phyloP scores from a whole-genome alignment of 1,284 basidiomycete genomes.

The Paramarasmius palmivorus region DNA sequence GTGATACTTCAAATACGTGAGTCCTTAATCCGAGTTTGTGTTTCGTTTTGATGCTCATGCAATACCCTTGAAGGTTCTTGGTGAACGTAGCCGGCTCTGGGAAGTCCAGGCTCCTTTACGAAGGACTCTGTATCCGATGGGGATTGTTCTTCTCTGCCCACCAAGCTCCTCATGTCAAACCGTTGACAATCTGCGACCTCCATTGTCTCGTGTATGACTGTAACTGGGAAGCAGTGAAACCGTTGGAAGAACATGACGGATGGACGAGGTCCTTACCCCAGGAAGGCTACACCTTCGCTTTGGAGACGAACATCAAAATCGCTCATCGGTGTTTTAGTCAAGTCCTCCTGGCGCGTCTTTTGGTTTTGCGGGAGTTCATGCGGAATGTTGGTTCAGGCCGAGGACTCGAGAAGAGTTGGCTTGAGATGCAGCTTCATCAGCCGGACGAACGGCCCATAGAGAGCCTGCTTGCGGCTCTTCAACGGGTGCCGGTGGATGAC shows the following conservation, averaged over 20 bases:
- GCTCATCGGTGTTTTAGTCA: slow-evolving; percentile 8
- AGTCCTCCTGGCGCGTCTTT: slow-evolving; percentile 10
- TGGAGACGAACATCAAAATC: background rate
- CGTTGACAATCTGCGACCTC: background rate
- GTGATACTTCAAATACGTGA: slow-evolving; percentile 41
- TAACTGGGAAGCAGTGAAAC: background rate
- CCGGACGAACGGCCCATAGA: too few relatives aligned
- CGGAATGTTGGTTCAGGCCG: background rate
- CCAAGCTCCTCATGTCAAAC: too few relatives aligned
- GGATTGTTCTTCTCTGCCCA: slow-evolving; percentile 15
- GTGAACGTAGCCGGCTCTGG: slow-evolving; percentile 16
- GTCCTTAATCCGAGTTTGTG: slow-evolving; percentile 18
- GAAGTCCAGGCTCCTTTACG: slow-evolving; percentile 10
- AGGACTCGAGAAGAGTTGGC: slow-evolving; percentile 12
- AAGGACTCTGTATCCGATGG: slow-evolving; percentile 13
- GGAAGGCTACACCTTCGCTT: too few relatives aligned
- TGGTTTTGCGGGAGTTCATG: slow-evolving; percentile 7
- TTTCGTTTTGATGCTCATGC: background rate
- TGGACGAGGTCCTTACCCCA: background rate
- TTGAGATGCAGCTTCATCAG: slow-evolving; percentile 6
- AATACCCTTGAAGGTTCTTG: too few relatives aligned
- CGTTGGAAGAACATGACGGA: background rate
- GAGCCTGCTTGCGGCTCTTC: background rate
- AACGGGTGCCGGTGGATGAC: background rate
- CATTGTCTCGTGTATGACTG: background rate